Percentiles rank a stretch among this genome's conserved stretches.
Conservation (phyloP, 768 basidiomycete genomes). For the Russula earlei region DNA sequence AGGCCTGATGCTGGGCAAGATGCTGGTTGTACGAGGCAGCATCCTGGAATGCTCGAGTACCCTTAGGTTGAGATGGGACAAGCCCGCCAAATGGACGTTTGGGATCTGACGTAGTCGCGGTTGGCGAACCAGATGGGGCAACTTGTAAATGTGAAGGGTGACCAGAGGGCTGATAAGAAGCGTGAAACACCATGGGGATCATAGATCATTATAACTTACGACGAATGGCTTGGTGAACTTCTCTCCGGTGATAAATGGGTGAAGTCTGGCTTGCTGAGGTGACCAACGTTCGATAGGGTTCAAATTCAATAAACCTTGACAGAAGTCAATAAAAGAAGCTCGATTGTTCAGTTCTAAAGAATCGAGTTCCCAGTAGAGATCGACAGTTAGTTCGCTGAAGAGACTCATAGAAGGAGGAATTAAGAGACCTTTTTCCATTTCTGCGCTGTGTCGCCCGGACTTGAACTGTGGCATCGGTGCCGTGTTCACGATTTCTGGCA, state of each 20-base stretch:
- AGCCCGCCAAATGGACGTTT: slow-evolving; percentile 92
- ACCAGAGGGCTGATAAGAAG: slow-evolving; percentile 20
- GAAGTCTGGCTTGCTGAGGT: slow-evolving; percentile 88
- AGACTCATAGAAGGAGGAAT: not conserved
- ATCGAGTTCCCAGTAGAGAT: not conserved
- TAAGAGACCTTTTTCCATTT: slow-evolving; percentile 76
- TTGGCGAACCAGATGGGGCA: slow-evolving; percentile 27
- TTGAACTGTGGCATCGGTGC: slow-evolving; percentile 89
- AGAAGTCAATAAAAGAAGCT: slow-evolving; percentile 95
- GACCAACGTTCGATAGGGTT: slow-evolving; percentile 96
- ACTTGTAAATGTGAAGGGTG: slow-evolving; percentile 18
- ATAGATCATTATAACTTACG: slow-evolving; percentile 36
- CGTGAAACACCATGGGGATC: not conserved
- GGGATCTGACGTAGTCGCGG: slow-evolving; percentile 41
- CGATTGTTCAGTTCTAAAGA: slow-evolving; percentile 82
- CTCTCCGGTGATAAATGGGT: slow-evolving; percentile 98
- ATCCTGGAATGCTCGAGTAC: slow-evolving; percentile 79
- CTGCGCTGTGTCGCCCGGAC: slow-evolving; percentile 54
- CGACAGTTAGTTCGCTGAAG: not conserved
- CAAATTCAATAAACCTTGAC: slow-evolving; percentile 85
- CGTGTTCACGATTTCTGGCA: slow-evolving; percentile 93
- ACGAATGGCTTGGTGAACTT: slow-evolving; percentile 83
- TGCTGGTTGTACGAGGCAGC: slow-evolving; percentile 94
- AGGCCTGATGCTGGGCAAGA: slow-evolving; percentile 87
- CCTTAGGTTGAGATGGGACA: slow-evolving; percentile 81